A percentile compares a stretch with the other conserved stretches of the same genome.
These are phyloP conservation scores for Pseudofabraea citricarpa DNA, from an alignment of 2,329 filamentous ascomycete species.

Conservation along the genomic window DNA sequence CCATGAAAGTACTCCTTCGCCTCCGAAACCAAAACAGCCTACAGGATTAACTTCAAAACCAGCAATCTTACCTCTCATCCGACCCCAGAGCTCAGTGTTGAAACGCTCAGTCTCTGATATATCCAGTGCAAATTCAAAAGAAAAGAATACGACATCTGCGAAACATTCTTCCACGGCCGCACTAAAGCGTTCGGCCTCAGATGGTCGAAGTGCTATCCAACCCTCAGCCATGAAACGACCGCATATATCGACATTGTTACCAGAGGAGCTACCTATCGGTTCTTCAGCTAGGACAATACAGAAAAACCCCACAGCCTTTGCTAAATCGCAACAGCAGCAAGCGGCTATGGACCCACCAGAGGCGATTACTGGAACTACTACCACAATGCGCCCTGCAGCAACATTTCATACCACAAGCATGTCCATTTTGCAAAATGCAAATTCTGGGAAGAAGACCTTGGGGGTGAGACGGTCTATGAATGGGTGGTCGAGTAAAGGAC, in stretches of 20 bases:
- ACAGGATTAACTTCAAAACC: slow-evolving; percentile 13
- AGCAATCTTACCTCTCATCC: slow-evolving; percentile 17
- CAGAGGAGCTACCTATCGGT: not conserved
- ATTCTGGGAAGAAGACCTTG: slow-evolving; percentile 37
- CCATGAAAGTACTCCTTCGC: slow-evolving; percentile 2
- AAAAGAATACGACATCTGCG: not conserved
- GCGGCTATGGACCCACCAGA: too few species aligned
- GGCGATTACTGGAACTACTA: too few species aligned
- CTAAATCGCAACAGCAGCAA: too few species aligned
- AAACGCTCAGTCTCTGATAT: slow-evolving; percentile 1
- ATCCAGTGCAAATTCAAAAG: slow-evolving; percentile 3
- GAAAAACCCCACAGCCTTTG: not conserved
- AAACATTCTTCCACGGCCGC: too few species aligned
- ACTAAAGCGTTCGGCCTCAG: slow-evolving; percentile 1
- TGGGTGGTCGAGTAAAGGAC: slow-evolving; percentile 35
- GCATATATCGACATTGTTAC: not conserved
- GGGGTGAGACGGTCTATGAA: slow-evolving; percentile 45
- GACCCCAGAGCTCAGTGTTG: slow-evolving; percentile 3
- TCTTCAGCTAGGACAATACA: slow-evolving; percentile 9
- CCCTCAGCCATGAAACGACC: not conserved
- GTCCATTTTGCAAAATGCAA: slow-evolving; percentile 9
- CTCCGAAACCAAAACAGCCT: slow-evolving; percentile 4
- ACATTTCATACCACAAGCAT: slow-evolving; percentile 22
- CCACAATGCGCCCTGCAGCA: slow-evolving; percentile 8
- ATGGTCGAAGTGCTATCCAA: not conserved